Evolutionary conservation across 306 rosid species (phyloP).

Genomic region (Pyrus communis): DNA sequence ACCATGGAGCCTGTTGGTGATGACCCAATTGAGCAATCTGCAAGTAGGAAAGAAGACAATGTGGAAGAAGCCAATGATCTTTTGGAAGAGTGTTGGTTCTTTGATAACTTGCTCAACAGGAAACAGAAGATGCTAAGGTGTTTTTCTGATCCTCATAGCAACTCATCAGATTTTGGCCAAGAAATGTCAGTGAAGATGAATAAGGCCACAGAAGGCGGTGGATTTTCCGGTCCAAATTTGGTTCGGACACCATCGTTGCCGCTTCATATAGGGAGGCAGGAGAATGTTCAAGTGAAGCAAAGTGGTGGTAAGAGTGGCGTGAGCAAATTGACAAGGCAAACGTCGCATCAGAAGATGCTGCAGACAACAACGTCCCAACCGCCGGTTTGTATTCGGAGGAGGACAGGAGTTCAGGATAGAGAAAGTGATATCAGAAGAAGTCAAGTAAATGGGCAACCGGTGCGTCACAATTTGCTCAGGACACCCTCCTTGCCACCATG

Average conservation of each 20-base stretch:
- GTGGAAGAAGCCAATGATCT: slow-evolving; percentile 49
- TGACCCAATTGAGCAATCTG: slow-evolving; percentile 20
- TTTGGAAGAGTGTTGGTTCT: slow-evolving; percentile 78
- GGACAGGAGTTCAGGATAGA: slow-evolving; percentile 24
- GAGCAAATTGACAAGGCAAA: slow-evolving; percentile 19
- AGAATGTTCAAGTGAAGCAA: slow-evolving; percentile 17
- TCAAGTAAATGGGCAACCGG: not conserved
- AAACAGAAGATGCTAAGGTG: slow-evolving; percentile 50
- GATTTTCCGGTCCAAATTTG: slow-evolving; percentile 8
- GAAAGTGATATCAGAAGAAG: slow-evolving; percentile 6
- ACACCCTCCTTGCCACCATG: slow-evolving; percentile 37
- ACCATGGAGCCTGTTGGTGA: slow-evolving; percentile 37
- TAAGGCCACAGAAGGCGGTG: slow-evolving; percentile 3
- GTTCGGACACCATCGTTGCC: slow-evolving; percentile 52
- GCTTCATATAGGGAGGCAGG: slow-evolving; percentile 33
- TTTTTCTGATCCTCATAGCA: slow-evolving; percentile 58
- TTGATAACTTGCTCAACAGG: slow-evolving; percentile 47
- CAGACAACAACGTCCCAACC: slow-evolving; percentile 29
- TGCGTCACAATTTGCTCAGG: slow-evolving; percentile 22
- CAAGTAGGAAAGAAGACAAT: slow-evolving; percentile 26
- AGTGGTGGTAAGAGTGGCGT: not conserved
- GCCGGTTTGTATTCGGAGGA: slow-evolving; percentile 41
- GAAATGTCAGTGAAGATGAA: slow-evolving; percentile 10
- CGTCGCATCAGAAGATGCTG: slow-evolving; percentile 20
- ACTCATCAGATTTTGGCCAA: slow-evolving; percentile 26